Evolutionary conservation across 345 rosid species (phyloP).

Genomic region (Punica granatum): DNA sequence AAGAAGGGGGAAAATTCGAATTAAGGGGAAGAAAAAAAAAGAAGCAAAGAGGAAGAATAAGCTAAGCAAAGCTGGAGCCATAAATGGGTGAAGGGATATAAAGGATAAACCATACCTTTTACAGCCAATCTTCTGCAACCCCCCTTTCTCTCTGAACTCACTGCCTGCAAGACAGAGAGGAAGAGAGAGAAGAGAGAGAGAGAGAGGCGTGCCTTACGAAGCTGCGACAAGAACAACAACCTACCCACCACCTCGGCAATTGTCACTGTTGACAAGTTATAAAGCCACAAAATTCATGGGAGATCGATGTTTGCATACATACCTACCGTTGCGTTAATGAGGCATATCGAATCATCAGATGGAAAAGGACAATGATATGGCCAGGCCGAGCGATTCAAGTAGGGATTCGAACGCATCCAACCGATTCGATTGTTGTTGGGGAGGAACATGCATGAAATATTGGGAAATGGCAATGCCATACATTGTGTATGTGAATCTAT

Average conservation of each 20-base stretch:
- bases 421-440: neutral
- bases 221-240: conserved; percentile 30
- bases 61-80: neutral
- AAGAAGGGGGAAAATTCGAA: neutral
- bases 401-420: neutral
- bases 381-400: neutral
- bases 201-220: conserved; percentile 21
- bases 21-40: neutral
- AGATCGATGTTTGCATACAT: too few relatives aligned
- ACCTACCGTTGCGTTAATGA: too few relatives aligned
- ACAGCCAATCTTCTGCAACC: conserved; percentile 15
- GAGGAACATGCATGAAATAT: conserved; percentile 7
- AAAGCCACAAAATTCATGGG: too few relatives aligned
- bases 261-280: neutral
- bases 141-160: conserved; percentile 22
- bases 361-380: too few relatives aligned
- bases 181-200: neutral
- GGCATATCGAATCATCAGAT: too few relatives aligned
- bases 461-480: conserved; percentile 1
- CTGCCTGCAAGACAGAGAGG: conserved; percentile 15
- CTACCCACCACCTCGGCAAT: conserved; percentile 1
- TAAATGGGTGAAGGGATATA: neutral
- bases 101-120: conserved; percentile 23
- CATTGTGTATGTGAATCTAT: neutral
- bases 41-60: neutral